These are phyloP conservation scores for Torulaspora microellipsoides DNA, from an alignment of 805 yeast species.

Conservation along the genomic window DNA sequence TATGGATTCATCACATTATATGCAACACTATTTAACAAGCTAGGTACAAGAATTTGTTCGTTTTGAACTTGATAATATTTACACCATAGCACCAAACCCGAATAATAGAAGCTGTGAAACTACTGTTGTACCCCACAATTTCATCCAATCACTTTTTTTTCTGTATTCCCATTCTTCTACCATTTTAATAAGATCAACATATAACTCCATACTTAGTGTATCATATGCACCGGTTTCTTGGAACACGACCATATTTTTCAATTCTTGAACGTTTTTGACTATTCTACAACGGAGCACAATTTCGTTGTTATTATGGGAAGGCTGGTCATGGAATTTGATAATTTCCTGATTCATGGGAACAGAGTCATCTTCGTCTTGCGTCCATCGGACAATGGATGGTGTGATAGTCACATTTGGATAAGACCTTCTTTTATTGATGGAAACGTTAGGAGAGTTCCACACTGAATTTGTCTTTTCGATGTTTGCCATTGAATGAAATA, in stretches of 20 bases:
- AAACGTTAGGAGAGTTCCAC: conserved; percentile 28
- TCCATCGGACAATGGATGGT: conserved; percentile 21
- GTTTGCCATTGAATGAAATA: conserved; percentile 18
- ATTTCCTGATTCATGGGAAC: conserved; percentile 16
- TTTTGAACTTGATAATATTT: not conserved
- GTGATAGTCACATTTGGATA: conserved; percentile 28
- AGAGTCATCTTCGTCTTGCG: conserved; percentile 19
- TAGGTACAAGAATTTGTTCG: not conserved
- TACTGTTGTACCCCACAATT: conserved; percentile 54
- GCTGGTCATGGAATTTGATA: conserved; percentile 37
- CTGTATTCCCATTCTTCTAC: conserved; percentile 50
- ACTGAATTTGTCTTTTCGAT: conserved; percentile 19
- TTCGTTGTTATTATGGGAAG: conserved; percentile 23
- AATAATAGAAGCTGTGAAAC: conserved; percentile 54
- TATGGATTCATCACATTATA: not conserved
- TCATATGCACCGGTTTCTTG: conserved; percentile 46
- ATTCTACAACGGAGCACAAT: conserved; percentile 39
- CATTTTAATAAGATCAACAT: conserved; percentile 51
- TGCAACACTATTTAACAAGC: conserved; percentile 2
- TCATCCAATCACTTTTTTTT: conserved; percentile 42
- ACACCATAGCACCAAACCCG: conserved; percentile 58
- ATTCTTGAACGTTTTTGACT: conserved; percentile 43
- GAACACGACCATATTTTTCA: conserved; percentile 36
- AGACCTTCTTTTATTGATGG: conserved; percentile 26
- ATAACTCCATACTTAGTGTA: conserved; percentile 49